Conservation (phyloP, 352 stramenopile species). For the Nothophytophthora sp. region DNA sequence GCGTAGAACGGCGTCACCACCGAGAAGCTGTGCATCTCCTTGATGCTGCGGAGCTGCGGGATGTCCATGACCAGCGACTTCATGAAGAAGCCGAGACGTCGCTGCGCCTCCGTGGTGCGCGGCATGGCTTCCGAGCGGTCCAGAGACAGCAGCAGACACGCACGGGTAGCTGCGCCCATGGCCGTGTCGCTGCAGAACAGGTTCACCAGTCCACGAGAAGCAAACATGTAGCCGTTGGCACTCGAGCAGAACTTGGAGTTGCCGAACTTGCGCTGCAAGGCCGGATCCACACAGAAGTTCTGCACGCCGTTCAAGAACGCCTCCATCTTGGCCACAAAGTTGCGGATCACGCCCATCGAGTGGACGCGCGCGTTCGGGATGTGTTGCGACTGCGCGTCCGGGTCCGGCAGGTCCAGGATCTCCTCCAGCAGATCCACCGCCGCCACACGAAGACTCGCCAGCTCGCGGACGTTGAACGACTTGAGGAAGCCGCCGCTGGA, state of each 20-base stretch:
- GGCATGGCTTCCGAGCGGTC: conserved; percentile 74
- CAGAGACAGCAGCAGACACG: conserved; percentile 64
- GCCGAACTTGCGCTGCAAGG: conserved; percentile 65
- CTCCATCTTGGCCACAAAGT: conserved; percentile 91
- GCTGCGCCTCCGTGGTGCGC: conserved; percentile 57
- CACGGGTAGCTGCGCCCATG: conserved; percentile 72
- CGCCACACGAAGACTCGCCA: conserved; percentile 58
- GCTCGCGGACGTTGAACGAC: conserved; percentile 71
- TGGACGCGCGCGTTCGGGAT: conserved; percentile 65
- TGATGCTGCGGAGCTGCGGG: conserved; percentile 74
- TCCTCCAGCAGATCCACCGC: conserved; percentile 79
- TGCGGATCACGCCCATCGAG: conserved; percentile 82
- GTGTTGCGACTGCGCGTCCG: conserved; percentile 70
- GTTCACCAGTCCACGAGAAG: conserved; percentile 68
- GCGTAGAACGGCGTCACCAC: conserved; percentile 86
- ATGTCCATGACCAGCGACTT: conserved; percentile 89
- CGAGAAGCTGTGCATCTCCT: conserved; percentile 86
- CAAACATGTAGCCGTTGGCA: conserved; percentile 67
- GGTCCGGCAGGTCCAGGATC: conserved; percentile 81
- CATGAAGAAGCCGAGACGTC: conserved; percentile 86
- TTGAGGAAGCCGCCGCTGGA: conserved; percentile 71
- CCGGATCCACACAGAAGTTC: conserved; percentile 66
- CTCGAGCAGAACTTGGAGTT: conserved; percentile 80
- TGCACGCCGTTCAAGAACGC: conserved; percentile 66
- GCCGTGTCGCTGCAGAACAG: conserved; percentile 71